These are phyloP conservation scores for Talaromyces sp. DNA, from an alignment of 2,329 filamentous ascomycete genomes.

Conservation along the genomic window DNA sequence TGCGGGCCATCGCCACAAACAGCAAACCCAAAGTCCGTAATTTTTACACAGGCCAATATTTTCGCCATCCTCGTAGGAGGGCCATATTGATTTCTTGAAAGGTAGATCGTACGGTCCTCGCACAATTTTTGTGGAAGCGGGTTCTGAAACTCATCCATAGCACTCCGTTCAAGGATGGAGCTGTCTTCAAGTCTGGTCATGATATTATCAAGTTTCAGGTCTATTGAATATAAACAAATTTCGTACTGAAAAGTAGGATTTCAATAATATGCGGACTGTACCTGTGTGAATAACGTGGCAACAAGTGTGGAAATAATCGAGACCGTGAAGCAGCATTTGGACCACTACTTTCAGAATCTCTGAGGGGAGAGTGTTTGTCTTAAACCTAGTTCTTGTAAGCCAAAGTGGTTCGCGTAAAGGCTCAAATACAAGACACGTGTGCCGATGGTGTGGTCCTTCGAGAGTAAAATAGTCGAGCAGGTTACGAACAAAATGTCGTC, in stretches of 20 bases:
- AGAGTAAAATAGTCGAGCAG: not conserved
- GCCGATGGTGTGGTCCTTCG: not conserved
- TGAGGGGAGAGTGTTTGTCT: too few relatives aligned
- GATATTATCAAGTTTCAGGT: conserved; percentile 1
- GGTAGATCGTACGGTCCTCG: conserved; percentile 25
- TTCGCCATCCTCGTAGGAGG: not conserved
- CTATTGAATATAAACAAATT: not conserved
- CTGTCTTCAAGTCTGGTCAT: not conserved
- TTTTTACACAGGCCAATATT: conserved; percentile 9
- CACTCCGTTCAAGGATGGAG: not conserved
- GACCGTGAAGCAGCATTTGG: conserved; percentile 35
- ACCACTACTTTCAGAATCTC: not conserved
- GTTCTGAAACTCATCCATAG: conserved; percentile 30
- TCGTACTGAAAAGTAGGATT: too few relatives aligned
- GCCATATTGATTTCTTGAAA: not conserved
- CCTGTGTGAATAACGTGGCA: conserved; percentile 45
- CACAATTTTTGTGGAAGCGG: conserved; percentile 41
- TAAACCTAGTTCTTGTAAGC: conserved; percentile 21
- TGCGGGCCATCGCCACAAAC: conserved; percentile 31
- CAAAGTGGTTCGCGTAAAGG: not conserved
- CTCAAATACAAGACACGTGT: not conserved
- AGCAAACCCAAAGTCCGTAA: conserved; percentile 35
- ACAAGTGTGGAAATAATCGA: conserved; percentile 46
- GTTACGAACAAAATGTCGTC: not conserved
- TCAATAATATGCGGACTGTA: conserved; percentile 21